These are phyloP conservation scores for Meyerozyma sp. DNA, from an alignment of 1,139 yeast species.

Conservation along the genomic window DNA sequence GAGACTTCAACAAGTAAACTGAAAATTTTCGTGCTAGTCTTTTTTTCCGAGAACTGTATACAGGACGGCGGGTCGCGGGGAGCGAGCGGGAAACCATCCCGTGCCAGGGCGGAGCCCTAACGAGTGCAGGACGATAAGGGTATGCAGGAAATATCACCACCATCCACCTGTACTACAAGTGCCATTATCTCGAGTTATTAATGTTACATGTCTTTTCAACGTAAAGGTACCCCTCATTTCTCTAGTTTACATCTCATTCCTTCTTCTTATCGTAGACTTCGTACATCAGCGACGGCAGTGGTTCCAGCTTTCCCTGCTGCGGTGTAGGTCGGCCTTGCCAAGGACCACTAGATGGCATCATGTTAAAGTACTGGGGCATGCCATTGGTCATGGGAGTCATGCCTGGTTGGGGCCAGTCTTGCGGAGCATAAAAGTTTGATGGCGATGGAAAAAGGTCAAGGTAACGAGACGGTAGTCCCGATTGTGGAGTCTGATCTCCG, in stretches of 20 bases:
- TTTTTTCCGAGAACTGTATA: neutral
- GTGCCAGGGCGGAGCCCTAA: neutral
- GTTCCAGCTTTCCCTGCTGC: slow-evolving; percentile 1
- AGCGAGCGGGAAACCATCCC: neutral
- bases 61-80: neutral
- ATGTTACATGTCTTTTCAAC: neutral
- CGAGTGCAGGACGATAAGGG: too few species aligned
- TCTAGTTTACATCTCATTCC: neutral
- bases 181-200: neutral
- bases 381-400: neutral
- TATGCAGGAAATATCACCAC: neutral
- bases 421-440: slow-evolving; percentile 42
- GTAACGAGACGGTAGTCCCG: slow-evolving; percentile 47
- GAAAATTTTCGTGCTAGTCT: slow-evolving; percentile 1
- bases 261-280: neutral
- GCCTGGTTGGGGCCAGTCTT: slow-evolving; percentile 28
- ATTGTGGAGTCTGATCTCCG: slow-evolving; percentile 47
- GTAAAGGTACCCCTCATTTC: neutral
- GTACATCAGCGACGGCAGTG: slow-evolving; percentile 1
- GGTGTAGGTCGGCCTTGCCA: neutral
- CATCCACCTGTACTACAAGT: neutral
- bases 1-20: slow-evolving; percentile 1
- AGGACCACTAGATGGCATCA: slow-evolving; percentile 1
- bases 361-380: neutral
- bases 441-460: slow-evolving; percentile 56